These are phyloP conservation scores for Neolentinus lepideus DNA, from an alignment of 1,284 basidiomycete genomes.

Conservation along the genomic window DNA sequence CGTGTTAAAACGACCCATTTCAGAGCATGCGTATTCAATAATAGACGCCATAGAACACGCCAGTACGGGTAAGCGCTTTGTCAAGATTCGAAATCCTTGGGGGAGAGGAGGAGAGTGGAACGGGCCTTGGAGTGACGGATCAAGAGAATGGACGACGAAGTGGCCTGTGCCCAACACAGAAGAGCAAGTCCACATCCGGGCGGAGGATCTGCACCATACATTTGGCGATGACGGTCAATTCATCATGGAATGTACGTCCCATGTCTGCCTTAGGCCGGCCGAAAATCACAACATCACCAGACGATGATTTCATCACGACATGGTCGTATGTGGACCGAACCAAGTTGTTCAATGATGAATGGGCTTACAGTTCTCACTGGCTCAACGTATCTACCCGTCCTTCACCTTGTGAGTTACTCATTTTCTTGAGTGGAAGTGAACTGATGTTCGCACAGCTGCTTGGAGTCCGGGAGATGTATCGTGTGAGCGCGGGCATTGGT, in stretches of 20 bases:
- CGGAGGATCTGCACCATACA: conserved; percentile 29
- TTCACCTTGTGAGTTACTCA: conserved; percentile 14
- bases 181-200: conserved; percentile 1
- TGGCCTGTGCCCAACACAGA: conserved; percentile 22
- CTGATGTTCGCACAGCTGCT: conserved; percentile 13
- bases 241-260: conserved; percentile 44
- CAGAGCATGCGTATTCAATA: conserved; percentile 43
- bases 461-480: conserved; percentile 44
- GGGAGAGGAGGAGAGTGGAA: conserved; percentile 41
- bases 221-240: conserved; percentile 48
- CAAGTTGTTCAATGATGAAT: conserved; percentile 37
- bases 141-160: conserved; percentile 42
- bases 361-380: conserved; percentile 44
- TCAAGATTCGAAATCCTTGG: conserved; percentile 50
- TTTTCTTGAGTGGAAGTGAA: neutral
- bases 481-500: conserved; percentile 24
- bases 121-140: conserved; percentile 45
- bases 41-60: conserved; percentile 36
- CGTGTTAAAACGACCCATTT: conserved; percentile 12
- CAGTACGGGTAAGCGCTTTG: conserved; percentile 32
- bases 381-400: conserved; percentile 29
- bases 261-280: conserved; percentile 2
- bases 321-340: conserved; percentile 40
- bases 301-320: conserved; percentile 38
- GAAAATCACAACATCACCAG: conserved; percentile 15